phyloP scores from a whole-genome alignment of 208 protist genomes.

The Wallacemonas rigidus region DNA sequence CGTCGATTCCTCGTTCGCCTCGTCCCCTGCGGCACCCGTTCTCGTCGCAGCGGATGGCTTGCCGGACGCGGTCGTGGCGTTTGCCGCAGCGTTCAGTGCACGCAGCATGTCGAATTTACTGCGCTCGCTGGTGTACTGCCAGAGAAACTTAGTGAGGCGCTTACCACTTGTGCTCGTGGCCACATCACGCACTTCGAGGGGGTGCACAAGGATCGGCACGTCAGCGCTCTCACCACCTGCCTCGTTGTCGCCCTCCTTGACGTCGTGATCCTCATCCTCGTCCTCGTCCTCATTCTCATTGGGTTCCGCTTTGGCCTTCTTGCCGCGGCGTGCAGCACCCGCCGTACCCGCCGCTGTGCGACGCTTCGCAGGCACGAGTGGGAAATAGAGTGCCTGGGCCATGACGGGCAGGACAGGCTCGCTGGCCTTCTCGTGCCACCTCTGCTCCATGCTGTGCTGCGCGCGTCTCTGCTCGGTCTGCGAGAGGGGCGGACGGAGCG shows the following conservation, averaged over 20 bases:
- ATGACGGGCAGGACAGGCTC: slow-evolving; percentile 36
- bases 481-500: slow-evolving; percentile 58
- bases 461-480: slow-evolving; percentile 49
- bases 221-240: not conserved
- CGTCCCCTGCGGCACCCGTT: not conserved
- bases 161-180: slow-evolving; percentile 47
- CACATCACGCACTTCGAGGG: slow-evolving; percentile 59
- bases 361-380: slow-evolving; percentile 26
- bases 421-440: slow-evolving; percentile 39
- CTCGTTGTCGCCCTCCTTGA: slow-evolving; percentile 1
- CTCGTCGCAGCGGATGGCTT: not conserved
- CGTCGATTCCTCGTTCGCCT: slow-evolving; percentile 1
- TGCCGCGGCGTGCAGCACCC: not conserved
- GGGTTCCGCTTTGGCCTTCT: slow-evolving; percentile 21
- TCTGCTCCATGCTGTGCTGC: slow-evolving; percentile 35
- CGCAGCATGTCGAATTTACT: slow-evolving; percentile 64
- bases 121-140: slow-evolving; percentile 80
- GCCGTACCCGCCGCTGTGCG: not conserved
- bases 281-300: slow-evolving; percentile 8
- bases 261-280: slow-evolving; percentile 4
- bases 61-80: not conserved
- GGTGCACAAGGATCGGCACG: slow-evolving; percentile 37
- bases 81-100: not conserved
- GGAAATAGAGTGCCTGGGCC: slow-evolving; percentile 40
- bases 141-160: slow-evolving; percentile 68